Evolutionary conservation across 257 asterid genomes (phyloP), one percentile per base, ranked within the genome.

Genomic region (Voacanga thouarsii): DNA sequence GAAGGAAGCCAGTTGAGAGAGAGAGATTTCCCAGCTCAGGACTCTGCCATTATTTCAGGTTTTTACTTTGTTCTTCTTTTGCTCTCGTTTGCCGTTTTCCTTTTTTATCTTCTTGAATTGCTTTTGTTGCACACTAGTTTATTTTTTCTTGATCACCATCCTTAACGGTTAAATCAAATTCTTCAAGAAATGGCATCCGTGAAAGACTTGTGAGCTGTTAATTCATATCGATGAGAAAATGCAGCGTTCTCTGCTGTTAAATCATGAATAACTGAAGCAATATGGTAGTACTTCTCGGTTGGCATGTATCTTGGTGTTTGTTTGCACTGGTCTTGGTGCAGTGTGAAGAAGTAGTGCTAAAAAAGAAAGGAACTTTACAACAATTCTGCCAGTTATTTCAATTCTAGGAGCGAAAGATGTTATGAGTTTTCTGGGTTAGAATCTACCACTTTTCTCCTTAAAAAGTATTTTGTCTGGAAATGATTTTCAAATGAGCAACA

Each of bases 281-380:
- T 28, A 33, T 33, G 2, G 5, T 63, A 44, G 9, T 44, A 8
- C 9, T 5, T 8, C 9, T 1, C 47, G 6, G 9, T 44, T 44
- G 9, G 47, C 47, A 44, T 5, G 47, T 8, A 44, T 44, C 47
- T 44, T 44, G 47, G 39, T 3, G 12, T 26, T 23, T 23, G 28
- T 57, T 57, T 10, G 11, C 30, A 57, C 30, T 57, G 64, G 37
- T 23, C 28, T 57, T 5, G 19, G 64, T 59, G 8, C 65, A 59
- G 8, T 59, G 65, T n/a, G 37, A 33, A 2, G 37, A 33, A 33
- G 37, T 4, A 63, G 43, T 63, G 1, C 28, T 28, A 1, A 16
- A 63, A 63, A 63, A 63, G 69, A 63, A 63, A 63, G 19, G 69
- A 63, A 63, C 69, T 63, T 63, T 28, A 63, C 24, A 1, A 56